Percentiles rank a stretch among this genome's conserved stretches.
phyloP scores from a whole-genome alignment of 306 rosid genomes.

The Rubus idaeus region DNA sequence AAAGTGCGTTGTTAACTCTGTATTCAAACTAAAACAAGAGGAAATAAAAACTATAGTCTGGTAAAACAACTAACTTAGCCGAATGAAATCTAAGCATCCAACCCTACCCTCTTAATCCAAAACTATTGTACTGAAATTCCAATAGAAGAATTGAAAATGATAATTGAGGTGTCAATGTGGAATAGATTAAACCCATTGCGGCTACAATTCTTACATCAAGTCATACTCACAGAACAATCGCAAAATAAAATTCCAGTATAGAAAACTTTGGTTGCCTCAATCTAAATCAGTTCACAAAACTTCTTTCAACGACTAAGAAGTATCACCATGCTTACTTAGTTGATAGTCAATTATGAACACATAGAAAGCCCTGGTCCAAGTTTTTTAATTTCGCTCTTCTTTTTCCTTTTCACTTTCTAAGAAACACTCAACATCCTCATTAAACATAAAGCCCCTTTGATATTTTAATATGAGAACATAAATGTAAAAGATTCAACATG shows the following conservation, averaged over 20 bases:
- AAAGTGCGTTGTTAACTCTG: conserved; percentile 1
- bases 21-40: neutral
- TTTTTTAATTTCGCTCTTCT: neutral
- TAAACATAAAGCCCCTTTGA: neutral
- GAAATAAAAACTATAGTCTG: neutral
- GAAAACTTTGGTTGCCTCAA: too few species aligned
- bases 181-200: neutral
- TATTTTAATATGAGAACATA: neutral
- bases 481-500: neutral
- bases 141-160: neutral
- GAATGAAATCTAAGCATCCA: neutral
- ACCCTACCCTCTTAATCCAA: neutral
- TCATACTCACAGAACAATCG: neutral
- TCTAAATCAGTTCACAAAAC: neutral
- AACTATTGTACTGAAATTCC: neutral
- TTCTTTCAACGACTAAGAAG: neutral
- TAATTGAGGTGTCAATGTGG: neutral
- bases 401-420: neutral
- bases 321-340: neutral
- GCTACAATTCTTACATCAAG: neutral
- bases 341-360: neutral
- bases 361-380: neutral
- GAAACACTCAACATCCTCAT: neutral
- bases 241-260: too few species aligned
- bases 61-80: neutral